These are phyloP conservation scores for Conticribra weissflogii DNA, from an alignment of 108 stramenopile species.

Conservation along the genomic window DNA sequence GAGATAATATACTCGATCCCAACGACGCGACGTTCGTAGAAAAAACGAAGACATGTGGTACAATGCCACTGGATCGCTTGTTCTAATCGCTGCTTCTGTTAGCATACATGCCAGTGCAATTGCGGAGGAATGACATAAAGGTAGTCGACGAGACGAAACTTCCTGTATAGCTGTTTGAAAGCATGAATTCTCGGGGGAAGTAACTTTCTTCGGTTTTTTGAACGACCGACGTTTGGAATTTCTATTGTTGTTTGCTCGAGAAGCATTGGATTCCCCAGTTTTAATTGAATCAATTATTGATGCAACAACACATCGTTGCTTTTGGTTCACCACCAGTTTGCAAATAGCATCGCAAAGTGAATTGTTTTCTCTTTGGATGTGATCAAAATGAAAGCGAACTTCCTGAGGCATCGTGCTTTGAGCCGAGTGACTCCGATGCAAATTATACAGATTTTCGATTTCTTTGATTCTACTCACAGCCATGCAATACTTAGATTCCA, in stretches of 20 bases:
- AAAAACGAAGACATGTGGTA: slow-evolving; percentile 23
- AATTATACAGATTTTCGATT: slow-evolving; percentile 16
- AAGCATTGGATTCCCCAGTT: slow-evolving; percentile 16
- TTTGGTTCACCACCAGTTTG: slow-evolving; percentile 28
- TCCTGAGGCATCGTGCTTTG: slow-evolving; percentile 2
- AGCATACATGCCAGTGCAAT: slow-evolving; percentile 41
- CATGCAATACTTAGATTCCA: slow-evolving; percentile 42
- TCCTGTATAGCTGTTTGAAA: slow-evolving; percentile 4
- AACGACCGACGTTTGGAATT: slow-evolving; percentile 5
- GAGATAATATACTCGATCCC: slow-evolving; percentile 17
- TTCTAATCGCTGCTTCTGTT: slow-evolving; percentile 16
- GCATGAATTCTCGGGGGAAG: slow-evolving; percentile 17
- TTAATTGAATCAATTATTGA: slow-evolving; percentile 27
- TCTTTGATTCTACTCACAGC: slow-evolving; percentile 28
- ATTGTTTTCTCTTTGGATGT: slow-evolving; percentile 64
- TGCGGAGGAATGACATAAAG: slow-evolving; percentile 37
- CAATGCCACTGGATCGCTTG: slow-evolving; percentile 22
- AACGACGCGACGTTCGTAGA: slow-evolving; percentile 28
- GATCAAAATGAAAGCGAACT: slow-evolving; percentile 27
- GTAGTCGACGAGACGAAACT: background rate
- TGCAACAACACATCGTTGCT: slow-evolving; percentile 17
- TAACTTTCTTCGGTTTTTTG: background rate
- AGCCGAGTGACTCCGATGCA: background rate
- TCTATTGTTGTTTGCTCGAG: background rate
- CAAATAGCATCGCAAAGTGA: slow-evolving; percentile 60